Evolutionary conservation across 768 basidiomycete genomes (phyloP).

Genomic region (Termitomyces sp.): DNA sequence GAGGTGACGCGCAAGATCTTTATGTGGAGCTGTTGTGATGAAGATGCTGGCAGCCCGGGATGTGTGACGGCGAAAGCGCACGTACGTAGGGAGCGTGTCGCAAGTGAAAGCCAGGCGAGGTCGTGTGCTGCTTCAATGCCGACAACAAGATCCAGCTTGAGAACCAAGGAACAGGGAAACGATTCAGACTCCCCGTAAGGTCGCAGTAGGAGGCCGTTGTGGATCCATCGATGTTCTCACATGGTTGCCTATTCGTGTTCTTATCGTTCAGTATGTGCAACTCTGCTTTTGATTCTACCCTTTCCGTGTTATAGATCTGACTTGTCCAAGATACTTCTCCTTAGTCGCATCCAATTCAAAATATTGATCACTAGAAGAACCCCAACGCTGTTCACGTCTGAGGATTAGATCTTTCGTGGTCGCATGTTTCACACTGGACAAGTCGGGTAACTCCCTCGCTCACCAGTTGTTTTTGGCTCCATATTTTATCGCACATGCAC

Average conservation of each 20-base stretch:
- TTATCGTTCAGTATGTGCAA: neutral
- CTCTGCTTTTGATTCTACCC: neutral
- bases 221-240: neutral
- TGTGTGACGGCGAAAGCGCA: conserved; percentile 22
- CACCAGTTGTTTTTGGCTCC: too few species aligned
- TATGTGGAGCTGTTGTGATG: conserved; percentile 47
- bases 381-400: neutral
- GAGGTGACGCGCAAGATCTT: conserved; percentile 28
- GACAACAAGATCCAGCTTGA: neutral
- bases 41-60: conserved; percentile 34
- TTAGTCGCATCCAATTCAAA: neutral
- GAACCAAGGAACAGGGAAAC: neutral
- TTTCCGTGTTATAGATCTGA: neutral
- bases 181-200: neutral
- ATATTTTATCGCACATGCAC: too few species aligned
- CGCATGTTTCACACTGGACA: too few species aligned
- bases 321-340: neutral
- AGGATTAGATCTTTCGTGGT: neutral
- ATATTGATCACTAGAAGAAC: neutral
- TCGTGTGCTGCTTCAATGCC: neutral
- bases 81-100: neutral
- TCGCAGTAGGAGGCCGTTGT: neutral
- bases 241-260: neutral
- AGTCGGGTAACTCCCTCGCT: too few species aligned
- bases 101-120: neutral